Base-by-base conservation (phyloP, 2,329 filamentous ascomycete genomes). In the Scedosporium minutisporum region DNA sequence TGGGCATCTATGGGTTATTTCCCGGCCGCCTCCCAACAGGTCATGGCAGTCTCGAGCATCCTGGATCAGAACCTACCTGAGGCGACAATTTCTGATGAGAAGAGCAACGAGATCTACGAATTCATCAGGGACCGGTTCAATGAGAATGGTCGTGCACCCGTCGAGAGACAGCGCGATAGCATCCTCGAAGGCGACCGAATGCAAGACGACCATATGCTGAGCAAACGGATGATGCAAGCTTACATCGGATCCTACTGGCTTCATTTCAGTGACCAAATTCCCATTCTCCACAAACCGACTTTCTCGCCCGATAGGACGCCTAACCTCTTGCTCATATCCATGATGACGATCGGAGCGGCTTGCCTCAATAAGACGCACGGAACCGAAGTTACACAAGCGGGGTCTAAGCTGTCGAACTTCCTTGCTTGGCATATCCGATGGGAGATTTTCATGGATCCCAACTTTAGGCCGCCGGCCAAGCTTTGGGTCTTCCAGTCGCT, bases 401-500 rank as follows among this genome's bases (percentile, higher is more conserved):
- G 90, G n/a, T 87, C 90, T 1, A 86, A 93, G 66, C 78, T 97
- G 23, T 91, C 93, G 25, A 93, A 93, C 71, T 96, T 97, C 69
- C 76, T 97, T 41, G 92, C 91, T 0, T 95, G 90, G 87, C 91
- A 97, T 75, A 77, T 97, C n/a, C 85, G 95, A 62, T 97, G 93
- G 91, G 90, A 96, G 72, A 89, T 97, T 44, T 97, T 97, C 71
- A 95, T 93, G 82, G 89, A 97, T 71, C 81, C 84, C 14, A 91
- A 93, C 74, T 97, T 96, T 75, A 82, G 91, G 18, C 93, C 95
- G 1, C 93, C 95, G 0, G 93, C 93, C 7, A 96, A 96, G 74
- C 77, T 99, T 6, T 99, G 93, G 93, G 86, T 96, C 0, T 97
- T 97, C 76, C 95, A 97, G 72, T 88, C 93, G 1, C 77, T 97